Percentiles rank a stretch among this genome's conserved stretches.
These are phyloP conservation scores for Alternaria angustiovoidea DNA, from an alignment of 2,329 filamentous ascomycete genomes.

Conservation along the genomic window DNA sequence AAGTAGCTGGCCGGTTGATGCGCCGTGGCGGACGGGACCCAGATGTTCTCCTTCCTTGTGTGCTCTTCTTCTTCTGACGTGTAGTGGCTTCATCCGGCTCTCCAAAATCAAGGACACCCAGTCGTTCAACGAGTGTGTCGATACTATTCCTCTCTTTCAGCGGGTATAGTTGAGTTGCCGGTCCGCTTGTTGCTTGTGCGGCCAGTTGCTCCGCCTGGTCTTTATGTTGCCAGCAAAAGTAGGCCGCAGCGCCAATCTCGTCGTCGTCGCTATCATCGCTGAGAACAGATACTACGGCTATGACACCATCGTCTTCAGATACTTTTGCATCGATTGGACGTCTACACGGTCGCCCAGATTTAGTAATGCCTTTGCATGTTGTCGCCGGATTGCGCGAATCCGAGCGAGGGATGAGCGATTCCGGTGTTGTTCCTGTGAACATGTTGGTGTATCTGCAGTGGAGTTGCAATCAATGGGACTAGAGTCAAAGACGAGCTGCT, in stretches of 20 bases:
- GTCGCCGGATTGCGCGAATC: slow-evolving; percentile 85
- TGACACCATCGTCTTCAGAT: slow-evolving; percentile 48
- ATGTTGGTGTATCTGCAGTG: slow-evolving; percentile 21
- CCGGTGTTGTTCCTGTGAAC: slow-evolving; percentile 68
- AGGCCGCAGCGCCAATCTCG: slow-evolving; percentile 65
- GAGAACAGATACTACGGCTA: slow-evolving; percentile 52
- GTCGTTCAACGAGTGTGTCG: slow-evolving; percentile 82
- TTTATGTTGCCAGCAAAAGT: slow-evolving; percentile 95
- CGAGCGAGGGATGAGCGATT: slow-evolving; percentile 77
- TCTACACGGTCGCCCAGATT: slow-evolving; percentile 82
- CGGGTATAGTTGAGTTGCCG: slow-evolving; percentile 60
- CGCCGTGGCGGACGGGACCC: slow-evolving; percentile 31
- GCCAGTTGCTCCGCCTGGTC: slow-evolving; percentile 71
- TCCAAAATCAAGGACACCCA: slow-evolving; percentile 76
- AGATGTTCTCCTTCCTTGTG: slow-evolving; percentile 23
- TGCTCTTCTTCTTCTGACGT: slow-evolving; percentile 39
- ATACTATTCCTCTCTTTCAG: slow-evolving; percentile 76
- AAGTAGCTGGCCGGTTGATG: slow-evolving; percentile 53
- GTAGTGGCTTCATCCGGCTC: slow-evolving; percentile 49
- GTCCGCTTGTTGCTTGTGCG: slow-evolving; percentile 28
- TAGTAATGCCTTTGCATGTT: slow-evolving; percentile 89
- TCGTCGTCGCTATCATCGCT: slow-evolving; percentile 56
- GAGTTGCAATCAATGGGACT: not conserved
- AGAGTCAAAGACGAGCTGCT: not conserved
- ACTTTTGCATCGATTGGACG: slow-evolving; percentile 67